Percentiles rank a stretch among this genome's conserved stretches.
phyloP scores from a whole-genome alignment of 73 alveolate species.

The Symbiodinium natans region DNA sequence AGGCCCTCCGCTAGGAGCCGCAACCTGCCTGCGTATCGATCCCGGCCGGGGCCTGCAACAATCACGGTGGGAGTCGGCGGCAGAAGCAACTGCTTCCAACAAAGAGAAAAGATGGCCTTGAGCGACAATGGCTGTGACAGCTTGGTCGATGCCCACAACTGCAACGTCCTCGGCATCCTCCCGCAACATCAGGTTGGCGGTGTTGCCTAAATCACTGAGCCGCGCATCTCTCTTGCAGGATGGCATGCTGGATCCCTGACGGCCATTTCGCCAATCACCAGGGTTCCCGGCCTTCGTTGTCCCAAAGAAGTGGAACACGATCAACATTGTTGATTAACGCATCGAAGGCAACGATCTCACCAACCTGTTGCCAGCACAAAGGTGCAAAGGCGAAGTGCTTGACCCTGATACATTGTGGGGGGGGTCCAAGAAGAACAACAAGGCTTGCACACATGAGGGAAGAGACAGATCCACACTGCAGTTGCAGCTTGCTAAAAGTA shows the following conservation, averaged over 20 bases:
- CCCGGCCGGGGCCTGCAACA: constrained; percentile 66
- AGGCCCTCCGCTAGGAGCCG: constrained; percentile 23
- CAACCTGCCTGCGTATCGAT: constrained; percentile 28
- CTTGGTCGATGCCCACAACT: constrained; percentile 76
- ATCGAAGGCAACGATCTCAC: constrained; percentile 66
- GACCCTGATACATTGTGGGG: too few relatives aligned
- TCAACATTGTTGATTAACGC: constrained; percentile 67
- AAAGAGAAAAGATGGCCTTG: not conserved
- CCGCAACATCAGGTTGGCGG: constrained; percentile 68
- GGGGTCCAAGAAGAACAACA: not conserved
- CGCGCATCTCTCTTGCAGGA: too few relatives aligned
- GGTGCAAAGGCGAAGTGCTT: too few relatives aligned
- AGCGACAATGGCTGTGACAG: constrained; percentile 33
- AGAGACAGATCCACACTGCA: too few relatives aligned
- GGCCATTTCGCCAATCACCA: too few relatives aligned
- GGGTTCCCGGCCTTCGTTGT: constrained; percentile 61
- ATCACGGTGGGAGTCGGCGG: too few relatives aligned
- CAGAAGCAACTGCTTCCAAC: not conserved
- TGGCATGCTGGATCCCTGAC: too few relatives aligned
- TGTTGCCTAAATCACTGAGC: constrained; percentile 17
- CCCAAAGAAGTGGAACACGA: constrained; percentile 52
- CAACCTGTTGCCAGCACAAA: too few relatives aligned
- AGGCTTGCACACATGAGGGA: too few relatives aligned
- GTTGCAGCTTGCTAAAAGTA: too few relatives aligned
- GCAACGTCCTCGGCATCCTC: not conserved